These are phyloP conservation scores for Didymella glomerata DNA, from an alignment of 2,329 filamentous ascomycete species.

Conservation along the genomic window DNA sequence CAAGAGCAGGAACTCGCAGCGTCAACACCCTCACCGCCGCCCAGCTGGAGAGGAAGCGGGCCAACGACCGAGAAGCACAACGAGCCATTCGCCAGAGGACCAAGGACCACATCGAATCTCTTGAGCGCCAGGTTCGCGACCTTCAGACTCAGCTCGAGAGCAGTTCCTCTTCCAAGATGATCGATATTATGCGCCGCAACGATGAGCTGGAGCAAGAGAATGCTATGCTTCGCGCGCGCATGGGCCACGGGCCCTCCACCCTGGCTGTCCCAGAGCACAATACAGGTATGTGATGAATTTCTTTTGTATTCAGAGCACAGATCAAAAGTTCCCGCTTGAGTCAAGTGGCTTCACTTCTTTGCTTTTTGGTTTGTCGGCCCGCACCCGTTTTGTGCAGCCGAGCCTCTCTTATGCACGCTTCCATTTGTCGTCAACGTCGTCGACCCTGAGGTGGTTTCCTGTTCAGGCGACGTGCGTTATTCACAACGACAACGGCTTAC, in stretches of 20 bases:
- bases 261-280: slow-evolving; percentile 48
- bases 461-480: slow-evolving; percentile 39
- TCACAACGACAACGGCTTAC: slow-evolving; percentile 28
- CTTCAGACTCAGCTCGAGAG: slow-evolving; percentile 59
- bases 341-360: slow-evolving; percentile 29
- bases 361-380: slow-evolving; percentile 41
- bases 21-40: slow-evolving; percentile 65
- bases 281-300: slow-evolving; percentile 47
- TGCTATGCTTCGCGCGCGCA: slow-evolving; percentile 59
- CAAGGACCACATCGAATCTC: slow-evolving; percentile 65
- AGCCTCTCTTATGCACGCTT: slow-evolving; percentile 25
- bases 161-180: slow-evolving; percentile 56
- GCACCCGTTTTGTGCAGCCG: slow-evolving; percentile 37
- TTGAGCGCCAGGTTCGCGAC: slow-evolving; percentile 64
- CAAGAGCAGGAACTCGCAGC: slow-evolving; percentile 65
- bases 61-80: slow-evolving; percentile 68
- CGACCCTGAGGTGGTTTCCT: slow-evolving; percentile 25
- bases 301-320: slow-evolving; percentile 32
- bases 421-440: slow-evolving; percentile 22
- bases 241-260: slow-evolving; percentile 56
- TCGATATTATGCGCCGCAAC: slow-evolving; percentile 62
- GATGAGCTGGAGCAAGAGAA: slow-evolving; percentile 65
- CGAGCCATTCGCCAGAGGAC: slow-evolving; percentile 67
- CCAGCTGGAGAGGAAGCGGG: slow-evolving; percentile 66
- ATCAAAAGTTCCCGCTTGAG: slow-evolving; percentile 35